These are phyloP conservation scores for Solanum ossicruentum DNA, from an alignment of 257 asterid genomes.

Conservation along the genomic window DNA sequence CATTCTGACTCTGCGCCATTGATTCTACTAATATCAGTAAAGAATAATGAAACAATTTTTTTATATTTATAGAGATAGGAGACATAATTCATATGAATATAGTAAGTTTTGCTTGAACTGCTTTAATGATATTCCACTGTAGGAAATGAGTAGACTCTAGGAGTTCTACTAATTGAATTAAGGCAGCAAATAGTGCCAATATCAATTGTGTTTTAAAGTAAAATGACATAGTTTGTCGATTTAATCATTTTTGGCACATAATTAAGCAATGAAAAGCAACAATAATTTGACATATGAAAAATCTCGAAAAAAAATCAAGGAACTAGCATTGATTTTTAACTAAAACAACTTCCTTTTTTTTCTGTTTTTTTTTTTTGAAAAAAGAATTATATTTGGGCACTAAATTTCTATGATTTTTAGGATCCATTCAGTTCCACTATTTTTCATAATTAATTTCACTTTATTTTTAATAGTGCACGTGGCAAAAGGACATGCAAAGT, in stretches of 20 bases:
- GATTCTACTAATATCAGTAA: no score
- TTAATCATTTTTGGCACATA: neutral
- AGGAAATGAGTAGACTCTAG: no score
- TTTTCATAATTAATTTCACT: neutral
- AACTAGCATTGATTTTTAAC: no score
- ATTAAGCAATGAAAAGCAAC: neutral
- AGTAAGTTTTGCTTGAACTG: no score
- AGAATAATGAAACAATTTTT: no score
- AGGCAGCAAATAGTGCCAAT: rapidly evolving
- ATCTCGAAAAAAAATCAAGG: neutral
- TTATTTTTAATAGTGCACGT: neutral
- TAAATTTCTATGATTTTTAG: neutral
- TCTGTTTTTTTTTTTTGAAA: no score
- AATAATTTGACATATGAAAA: neutral
- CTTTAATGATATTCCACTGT: no score
- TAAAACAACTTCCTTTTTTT: no score
- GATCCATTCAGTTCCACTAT: neutral
- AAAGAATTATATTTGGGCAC: neutral
- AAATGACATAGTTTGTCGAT: neutral
- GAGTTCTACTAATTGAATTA: no score
- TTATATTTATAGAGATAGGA: no score
- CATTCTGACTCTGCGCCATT: no score
- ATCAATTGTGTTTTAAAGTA: neutral
- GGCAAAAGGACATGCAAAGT: neutral
- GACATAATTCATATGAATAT: no score